Base-by-base conservation (phyloP, 2,329 filamentous ascomycete species). In the Monosporascus sp. region DNA sequence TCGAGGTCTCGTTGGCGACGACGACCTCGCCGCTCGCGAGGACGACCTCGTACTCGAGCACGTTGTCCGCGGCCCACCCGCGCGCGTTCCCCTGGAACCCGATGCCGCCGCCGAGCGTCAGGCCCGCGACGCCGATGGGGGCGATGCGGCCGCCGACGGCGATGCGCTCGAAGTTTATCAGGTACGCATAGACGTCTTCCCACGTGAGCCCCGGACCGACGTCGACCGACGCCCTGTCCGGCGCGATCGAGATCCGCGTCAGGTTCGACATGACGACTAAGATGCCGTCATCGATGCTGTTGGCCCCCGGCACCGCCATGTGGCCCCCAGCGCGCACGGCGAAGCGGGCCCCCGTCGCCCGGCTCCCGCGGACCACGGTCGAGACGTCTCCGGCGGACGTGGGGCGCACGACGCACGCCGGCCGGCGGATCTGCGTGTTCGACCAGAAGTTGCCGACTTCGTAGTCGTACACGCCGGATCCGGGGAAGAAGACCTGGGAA, bases 31-130 rank as follows among this genome's bases (percentile, higher is more conserved):
- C 78, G 53, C 73, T 67, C 7, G 74, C 70, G 2, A 79, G 69
- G 6, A 82, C 77, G 43, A 81, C 68, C 60, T 80, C 71, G 54
- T 68, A 77, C 50, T 71, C 70, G 19, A 69, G 52, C 17, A 80
- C 67, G 38, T 70, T 74, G 57, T 77, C 75, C 45, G 70, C 72
- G 17, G 69, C 73, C 60, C 74, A 77, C 3, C 79, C 79, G 53
- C 69, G 62, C 53, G 76, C 69, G 16, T 71, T 70, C 16, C 72
- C 72, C 54, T 79, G 62, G 55, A 75, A 78, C 46, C 74, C 77
- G 54, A 61, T 74, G 67, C 67, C 76, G 63, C 49, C 77, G 74
- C 78, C 80, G 48, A 83, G 80, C 2, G 75, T 52, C 9, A 71
- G 67, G 5, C 73, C 74, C 7, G 67, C 68, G 0, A 75, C 70